Evolutionary conservation across 345 rosid genomes (phyloP).

Genomic region (Murraya paniculata): DNA sequence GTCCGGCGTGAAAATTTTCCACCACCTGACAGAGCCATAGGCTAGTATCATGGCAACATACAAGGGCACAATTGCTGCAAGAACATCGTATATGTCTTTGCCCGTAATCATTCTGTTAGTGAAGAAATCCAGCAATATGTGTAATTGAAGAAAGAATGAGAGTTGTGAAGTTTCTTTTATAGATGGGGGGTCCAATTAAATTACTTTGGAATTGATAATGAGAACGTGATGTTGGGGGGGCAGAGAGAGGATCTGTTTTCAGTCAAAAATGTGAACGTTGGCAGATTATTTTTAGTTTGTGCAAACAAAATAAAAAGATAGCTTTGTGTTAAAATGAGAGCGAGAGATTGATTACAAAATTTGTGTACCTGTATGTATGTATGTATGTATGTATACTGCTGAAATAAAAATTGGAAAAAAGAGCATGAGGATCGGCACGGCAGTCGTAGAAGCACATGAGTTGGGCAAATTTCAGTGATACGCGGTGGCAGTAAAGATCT

Average conservation of each 20-base stretch:
- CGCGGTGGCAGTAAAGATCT: slow-evolving; percentile 33
- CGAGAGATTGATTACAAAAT: background rate
- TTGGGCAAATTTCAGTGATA: slow-evolving; percentile 27
- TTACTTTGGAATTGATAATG: background rate
- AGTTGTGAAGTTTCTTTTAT: background rate
- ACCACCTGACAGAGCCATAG: slow-evolving; percentile 31
- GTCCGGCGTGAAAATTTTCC: slow-evolving; percentile 37
- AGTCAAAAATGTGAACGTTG: background rate
- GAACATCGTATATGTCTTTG: slow-evolving; percentile 29
- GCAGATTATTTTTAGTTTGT: background rate
- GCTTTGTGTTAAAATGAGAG: background rate
- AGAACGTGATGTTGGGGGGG: background rate
- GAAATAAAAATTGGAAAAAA: background rate
- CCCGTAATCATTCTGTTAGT: slow-evolving; percentile 23
- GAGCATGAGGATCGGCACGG: slow-evolving; percentile 18
- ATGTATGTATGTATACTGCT: no score
- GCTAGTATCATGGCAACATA: slow-evolving; percentile 31
- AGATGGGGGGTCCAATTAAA: background rate
- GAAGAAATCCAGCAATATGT: background rate
- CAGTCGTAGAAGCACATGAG: slow-evolving; percentile 36
- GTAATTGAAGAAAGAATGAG: background rate
- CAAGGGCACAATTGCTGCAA: slow-evolving; percentile 29
- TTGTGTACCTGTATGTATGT: background rate
- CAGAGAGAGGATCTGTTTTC: background rate
- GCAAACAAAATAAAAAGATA: background rate